These are phyloP conservation scores for Whalleya microplaca DNA, from an alignment of 2,329 filamentous ascomycete genomes.

Conservation along the genomic window DNA sequence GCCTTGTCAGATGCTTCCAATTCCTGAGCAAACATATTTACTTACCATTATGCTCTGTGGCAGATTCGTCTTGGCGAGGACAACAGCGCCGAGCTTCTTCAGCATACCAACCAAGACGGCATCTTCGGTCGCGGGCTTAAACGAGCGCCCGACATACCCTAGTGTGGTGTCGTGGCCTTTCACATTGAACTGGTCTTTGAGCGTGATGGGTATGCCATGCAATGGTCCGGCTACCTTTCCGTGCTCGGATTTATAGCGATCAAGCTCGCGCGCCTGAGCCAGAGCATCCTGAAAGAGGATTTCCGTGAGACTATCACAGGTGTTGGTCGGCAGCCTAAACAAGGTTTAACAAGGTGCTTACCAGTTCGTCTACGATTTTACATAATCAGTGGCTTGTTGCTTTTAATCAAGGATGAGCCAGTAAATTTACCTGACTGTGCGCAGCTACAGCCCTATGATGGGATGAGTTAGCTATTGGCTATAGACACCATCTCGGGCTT, in stretches of 20 bases:
- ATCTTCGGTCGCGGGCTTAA: constrained; percentile 52
- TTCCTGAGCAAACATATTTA: constrained; percentile 51
- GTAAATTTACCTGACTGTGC: constrained; percentile 9
- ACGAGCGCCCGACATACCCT: constrained; percentile 58
- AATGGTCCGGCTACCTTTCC: constrained; percentile 25
- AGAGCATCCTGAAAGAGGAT: constrained; percentile 32
- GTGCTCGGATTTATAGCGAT: constrained; percentile 16
- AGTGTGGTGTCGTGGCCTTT: constrained; percentile 60
- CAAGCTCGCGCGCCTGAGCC: constrained; percentile 27
- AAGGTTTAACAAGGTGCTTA: constrained; percentile 3
- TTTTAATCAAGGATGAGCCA: not conserved
- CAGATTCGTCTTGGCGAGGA: constrained; percentile 56
- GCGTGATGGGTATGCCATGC: constrained; percentile 32
- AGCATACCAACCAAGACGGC: constrained; percentile 54
- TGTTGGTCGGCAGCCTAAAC: constrained; percentile 4
- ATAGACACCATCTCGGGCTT: not conserved
- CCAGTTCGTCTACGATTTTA: constrained; percentile 27
- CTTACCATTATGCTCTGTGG: constrained; percentile 38
- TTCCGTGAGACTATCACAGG: constrained; percentile 30
- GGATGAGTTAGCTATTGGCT: not conserved
- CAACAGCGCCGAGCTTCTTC: constrained; percentile 51
- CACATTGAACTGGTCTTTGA: constrained; percentile 67
- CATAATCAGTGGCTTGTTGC: not conserved
- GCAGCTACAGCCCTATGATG: constrained; percentile 7
- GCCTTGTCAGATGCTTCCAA: constrained; percentile 39